These are phyloP conservation scores for Daldinia childiae DNA, from an alignment of 495 filamentous ascomycete species.

Conservation along the genomic window DNA sequence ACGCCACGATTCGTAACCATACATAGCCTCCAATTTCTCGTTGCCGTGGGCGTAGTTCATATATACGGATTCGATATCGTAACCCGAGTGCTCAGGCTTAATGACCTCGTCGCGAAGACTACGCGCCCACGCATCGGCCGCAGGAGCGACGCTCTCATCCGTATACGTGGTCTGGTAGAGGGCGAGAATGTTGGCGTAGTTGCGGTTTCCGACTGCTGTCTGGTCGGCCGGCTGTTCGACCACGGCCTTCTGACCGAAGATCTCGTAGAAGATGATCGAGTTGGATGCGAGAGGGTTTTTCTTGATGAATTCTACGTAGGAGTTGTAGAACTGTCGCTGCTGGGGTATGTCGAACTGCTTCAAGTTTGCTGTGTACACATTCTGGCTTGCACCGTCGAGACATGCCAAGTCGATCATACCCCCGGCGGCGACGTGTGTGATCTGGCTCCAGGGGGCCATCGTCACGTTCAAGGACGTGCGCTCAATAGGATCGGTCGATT, in stretches of 20 bases:
- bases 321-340: constrained; percentile 10
- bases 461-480: background rate
- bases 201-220: constrained; percentile 37
- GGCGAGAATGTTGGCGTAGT: constrained; percentile 41
- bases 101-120: constrained; percentile 35
- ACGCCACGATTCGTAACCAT: constrained; percentile 60
- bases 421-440: background rate
- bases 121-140: constrained; percentile 35
- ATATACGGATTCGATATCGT: constrained; percentile 45
- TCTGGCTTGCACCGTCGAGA: background rate
- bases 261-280: constrained; percentile 49
- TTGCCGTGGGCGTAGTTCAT: constrained; percentile 59
- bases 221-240: constrained; percentile 12
- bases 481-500: background rate
- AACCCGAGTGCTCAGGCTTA: constrained; percentile 32
- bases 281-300: constrained; percentile 21
- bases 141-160: constrained; percentile 34
- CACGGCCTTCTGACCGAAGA: constrained; percentile 47
- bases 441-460: constrained; percentile 1
- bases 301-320: constrained; percentile 10
- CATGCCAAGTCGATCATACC: constrained; percentile 7
- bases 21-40: constrained; percentile 50
- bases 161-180: constrained; percentile 30
- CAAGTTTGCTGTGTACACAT: background rate
- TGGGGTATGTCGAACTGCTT: background rate